Base-by-base conservation (phyloP, 805 yeast species). In the Lachancea fermentati region DNA sequence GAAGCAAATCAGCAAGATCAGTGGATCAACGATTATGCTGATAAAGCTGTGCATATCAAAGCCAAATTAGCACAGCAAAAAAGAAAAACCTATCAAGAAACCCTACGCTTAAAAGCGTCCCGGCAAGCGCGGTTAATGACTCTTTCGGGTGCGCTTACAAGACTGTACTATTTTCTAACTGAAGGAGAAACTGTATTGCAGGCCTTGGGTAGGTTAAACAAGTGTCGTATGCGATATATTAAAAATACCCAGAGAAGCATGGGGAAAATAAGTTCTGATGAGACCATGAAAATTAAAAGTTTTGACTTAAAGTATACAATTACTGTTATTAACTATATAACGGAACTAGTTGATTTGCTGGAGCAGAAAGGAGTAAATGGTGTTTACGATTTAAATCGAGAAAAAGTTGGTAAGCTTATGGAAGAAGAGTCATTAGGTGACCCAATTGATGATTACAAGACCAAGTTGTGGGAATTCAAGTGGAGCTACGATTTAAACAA, bases 131-230 rank as follows among this genome's bases (percentile, higher is more conserved):
- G 56, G 45, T 30, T 44, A 16, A 51, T 48, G 31, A 50, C 52
- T 47, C 36, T 62, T 17, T 50, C 60, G 18, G 51, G 45, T 15
- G 58, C 59, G 2, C 49, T 77, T 12, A 63, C 72, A 3, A 55
- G 50, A 18, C 30, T 60, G 2, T 48, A 42, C 19, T 58, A 36
- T 37, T 52, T 58, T 29, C 30, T 78, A 30, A 68, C 68, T 36
- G 75, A 75, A 0, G 70, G 67, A 4, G 78, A 74, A 45, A 73
- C 74, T 1, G 66, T 75, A 2, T 43, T 72, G 50, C 76, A 73
- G 43, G 68, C 76, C 4, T 51, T 78, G 22, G 70, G 43, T 43
- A 68, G 55, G 43, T 62, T 54, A 45, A 66, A 55, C 54, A 55
- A 25, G 39, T 18, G n/a, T 16, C 39, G 39, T 5, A 18, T 14